Conservation (phyloP, 257 asterid species). For the Prunella vulgaris region DNA sequence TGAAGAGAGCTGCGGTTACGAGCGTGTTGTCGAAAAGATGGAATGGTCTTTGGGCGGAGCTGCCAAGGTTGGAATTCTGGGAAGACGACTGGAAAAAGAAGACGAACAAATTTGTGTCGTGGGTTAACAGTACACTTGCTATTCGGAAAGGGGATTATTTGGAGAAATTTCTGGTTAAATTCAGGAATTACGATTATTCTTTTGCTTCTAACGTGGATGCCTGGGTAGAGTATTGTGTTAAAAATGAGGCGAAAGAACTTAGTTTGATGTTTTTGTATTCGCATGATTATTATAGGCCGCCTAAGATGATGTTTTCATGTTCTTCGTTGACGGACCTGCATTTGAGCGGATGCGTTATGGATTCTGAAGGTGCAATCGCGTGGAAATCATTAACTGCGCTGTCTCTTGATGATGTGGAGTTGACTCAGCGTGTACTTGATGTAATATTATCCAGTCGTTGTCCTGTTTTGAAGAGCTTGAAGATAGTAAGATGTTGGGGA, state of each 20-base stretch:
- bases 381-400: constrained; percentile 1
- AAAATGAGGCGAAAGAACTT: constrained; percentile 6
- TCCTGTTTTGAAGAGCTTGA: neutral
- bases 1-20: neutral
- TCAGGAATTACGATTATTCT: neutral
- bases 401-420: neutral
- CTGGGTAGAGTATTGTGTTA: neutral
- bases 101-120: neutral
- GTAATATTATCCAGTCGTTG: constrained; percentile 3
- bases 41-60: neutral
- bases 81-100: neutral
- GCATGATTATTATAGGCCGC: neutral
- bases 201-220: neutral
- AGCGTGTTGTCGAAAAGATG: constrained; percentile 7
- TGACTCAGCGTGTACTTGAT: neutral
- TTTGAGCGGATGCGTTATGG: neutral
- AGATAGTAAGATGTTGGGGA: neutral
- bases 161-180: neutral
- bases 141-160: neutral
- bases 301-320: neutral
- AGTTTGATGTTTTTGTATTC: too few species aligned
- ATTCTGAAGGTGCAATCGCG: neutral
- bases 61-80: neutral
- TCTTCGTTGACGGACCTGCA: neutral
- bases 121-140: neutral